Evolutionary conservation across 371 early-diverging fungal species (phyloP), one percentile per base, ranked within the genome.

Genomic region (Mortierella sp.): DNA sequence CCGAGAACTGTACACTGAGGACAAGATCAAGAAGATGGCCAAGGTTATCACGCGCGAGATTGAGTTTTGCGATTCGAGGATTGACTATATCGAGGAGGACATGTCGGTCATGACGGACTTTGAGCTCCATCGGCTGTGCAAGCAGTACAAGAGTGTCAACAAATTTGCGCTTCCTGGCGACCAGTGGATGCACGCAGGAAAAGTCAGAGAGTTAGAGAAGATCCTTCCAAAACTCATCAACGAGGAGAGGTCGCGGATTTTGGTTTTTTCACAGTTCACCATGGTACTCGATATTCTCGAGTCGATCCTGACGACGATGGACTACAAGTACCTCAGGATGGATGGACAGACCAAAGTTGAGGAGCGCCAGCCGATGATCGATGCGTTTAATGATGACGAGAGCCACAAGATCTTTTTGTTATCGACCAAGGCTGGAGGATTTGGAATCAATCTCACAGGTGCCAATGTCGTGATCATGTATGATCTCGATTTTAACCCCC

Each of bases 401-500:
- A 64, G 68, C 30, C 68, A 81, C 27, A 81, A 88, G 15, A 89
- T 95, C 41, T 96, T 98, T 79, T 80, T 98, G 52, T 78, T 97
- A 26, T 93, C 94, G 31, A 98, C 98, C 0, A 94, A 94, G 71
- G 96, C 95, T 2, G 96, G 96, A 57, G 96, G 96, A 0, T 89
- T 94, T 56, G 95, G 95, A 42, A 90, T 98, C 59, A 98, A 98
- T 67, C 70, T 98, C 71, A 95, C 95, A 3, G 85, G 92, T 3
- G 97, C 97, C 30, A 94, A 94, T 61, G 88, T 92, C 14, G 96
- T 98, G 15, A 88, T 98, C 41, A 81, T 98, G 56, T 93, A 93
- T 75, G 97, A 97, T 67, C 79, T 92, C 47, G 99, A 97, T 58
- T 95, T 92, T 79, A 99, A 98, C 70, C 98, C 99, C 1, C 96